Percentiles rank a stretch among this genome's conserved stretches.
Evolutionary conservation across 768 basidiomycete species (phyloP).

Genomic region (Phanerochaete carnosa): DNA sequence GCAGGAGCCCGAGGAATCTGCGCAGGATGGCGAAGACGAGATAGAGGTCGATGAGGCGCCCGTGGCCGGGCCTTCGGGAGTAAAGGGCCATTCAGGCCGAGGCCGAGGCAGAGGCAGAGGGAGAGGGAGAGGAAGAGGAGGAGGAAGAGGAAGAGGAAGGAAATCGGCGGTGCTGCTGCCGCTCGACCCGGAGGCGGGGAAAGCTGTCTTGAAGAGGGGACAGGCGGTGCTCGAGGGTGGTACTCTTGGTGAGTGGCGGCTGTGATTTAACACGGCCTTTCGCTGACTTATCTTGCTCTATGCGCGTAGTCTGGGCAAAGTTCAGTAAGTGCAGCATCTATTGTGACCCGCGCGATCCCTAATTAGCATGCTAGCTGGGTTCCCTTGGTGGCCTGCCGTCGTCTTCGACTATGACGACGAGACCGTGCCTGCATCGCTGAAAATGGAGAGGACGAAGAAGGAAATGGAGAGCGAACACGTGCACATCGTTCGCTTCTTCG

Average conservation of each 20-base stretch:
- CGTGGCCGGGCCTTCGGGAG: background rate
- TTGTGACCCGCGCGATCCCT: background rate
- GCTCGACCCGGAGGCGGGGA: slow-evolving; percentile 25
- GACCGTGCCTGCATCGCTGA: slow-evolving; percentile 10
- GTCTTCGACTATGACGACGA: slow-evolving; percentile 44
- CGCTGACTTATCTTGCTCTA: background rate
- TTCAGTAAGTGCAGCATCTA: slow-evolving; percentile 40
- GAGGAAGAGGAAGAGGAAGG: background rate
- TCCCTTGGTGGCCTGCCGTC: slow-evolving; percentile 87
- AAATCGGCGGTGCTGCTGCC: background rate
- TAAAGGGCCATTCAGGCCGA: background rate
- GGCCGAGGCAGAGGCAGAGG: background rate
- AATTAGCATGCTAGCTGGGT: slow-evolving; percentile 48
- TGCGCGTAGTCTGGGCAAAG: slow-evolving; percentile 77
- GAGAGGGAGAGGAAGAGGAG: background rate
- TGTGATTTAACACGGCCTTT: background rate
- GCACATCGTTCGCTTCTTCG: slow-evolving; percentile 80
- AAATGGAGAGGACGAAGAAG: slow-evolving; percentile 29
- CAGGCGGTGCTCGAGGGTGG: slow-evolving; percentile 43
- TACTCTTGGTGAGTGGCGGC: slow-evolving; percentile 55
- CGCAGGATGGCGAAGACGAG: background rate
- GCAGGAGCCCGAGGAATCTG: background rate
- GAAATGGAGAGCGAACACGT: slow-evolving; percentile 39
- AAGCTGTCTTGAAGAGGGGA: slow-evolving; percentile 31
- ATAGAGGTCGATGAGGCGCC: background rate